Evolutionary conservation across 2,329 filamentous ascomycete species (phyloP).

Genomic region (Penicillium sp.): DNA sequence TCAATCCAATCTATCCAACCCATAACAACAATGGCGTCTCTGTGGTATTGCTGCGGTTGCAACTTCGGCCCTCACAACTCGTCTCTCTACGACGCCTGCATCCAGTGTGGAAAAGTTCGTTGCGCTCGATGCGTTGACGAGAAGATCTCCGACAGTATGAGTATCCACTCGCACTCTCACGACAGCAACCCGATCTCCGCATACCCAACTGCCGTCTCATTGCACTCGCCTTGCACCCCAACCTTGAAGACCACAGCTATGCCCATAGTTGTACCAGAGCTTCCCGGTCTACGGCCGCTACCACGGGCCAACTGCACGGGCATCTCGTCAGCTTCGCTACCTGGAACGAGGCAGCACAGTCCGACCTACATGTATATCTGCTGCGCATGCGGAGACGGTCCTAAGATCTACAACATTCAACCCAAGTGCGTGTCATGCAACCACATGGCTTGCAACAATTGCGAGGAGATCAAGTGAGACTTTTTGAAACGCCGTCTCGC

Average conservation of each 20-base stretch:
- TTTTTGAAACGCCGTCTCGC: background rate
- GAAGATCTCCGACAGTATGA: conserved; percentile 8
- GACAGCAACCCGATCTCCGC: conserved; percentile 17
- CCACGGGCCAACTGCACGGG: background rate
- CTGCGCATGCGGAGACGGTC: conserved; percentile 42
- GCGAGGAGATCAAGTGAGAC: conserved; percentile 33
- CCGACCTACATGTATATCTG: conserved; percentile 38
- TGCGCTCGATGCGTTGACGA: conserved; percentile 24
- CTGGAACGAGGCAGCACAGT: conserved; percentile 9
- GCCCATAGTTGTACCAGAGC: conserved; percentile 13
- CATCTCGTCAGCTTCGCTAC: conserved; percentile 1
- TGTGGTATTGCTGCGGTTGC: conserved; percentile 40
- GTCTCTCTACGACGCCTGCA: conserved; percentile 27
- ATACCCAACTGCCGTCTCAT: conserved; percentile 19
- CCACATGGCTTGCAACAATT: conserved; percentile 33
- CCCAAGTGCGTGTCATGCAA: conserved; percentile 35
- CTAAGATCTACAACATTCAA: conserved; percentile 39
- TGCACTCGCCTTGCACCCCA: background rate
- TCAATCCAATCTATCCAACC: conserved; percentile 8
- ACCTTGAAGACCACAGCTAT: conserved; percentile 11
- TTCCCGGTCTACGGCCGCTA: conserved; percentile 18
- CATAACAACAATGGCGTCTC: conserved; percentile 16
- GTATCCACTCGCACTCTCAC: conserved; percentile 9
- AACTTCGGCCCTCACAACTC: conserved; percentile 33
- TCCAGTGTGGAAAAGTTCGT: conserved; percentile 25